Base-by-base conservation (phyloP, 257 asterid species). In the Paulownia fortunei region DNA sequence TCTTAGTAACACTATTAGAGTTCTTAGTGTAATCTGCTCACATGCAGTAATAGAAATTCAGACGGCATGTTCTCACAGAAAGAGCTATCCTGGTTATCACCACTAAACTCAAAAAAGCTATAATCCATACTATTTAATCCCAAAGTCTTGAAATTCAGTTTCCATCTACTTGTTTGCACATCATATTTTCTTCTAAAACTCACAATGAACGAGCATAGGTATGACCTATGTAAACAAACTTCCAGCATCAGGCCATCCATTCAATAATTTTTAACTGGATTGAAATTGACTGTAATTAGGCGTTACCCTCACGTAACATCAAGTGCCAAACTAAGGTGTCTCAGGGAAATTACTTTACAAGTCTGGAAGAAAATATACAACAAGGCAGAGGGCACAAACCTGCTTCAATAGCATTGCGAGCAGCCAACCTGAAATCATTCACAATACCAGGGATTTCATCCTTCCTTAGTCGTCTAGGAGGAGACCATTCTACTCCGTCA, bases 351-450 rank as follows among this genome's bases (percentile, higher is more conserved):
- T 49, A 46, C 49, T 49, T 47, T n/a, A 9, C 5, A 11, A 2
- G 34, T 37, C 15, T 56, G 7, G 32, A 39, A 59, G 58, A 26
- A 42, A 1, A 49, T 18, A 19, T 39, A n/a, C n/a, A n/a, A 60
- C n/a, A 12, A 36, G 12, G 34, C 5, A n/a, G 18, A 34, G 9
- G 37, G 41, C 6, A 47, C 21, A 5, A 32, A 63, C 49, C 69
- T 15, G 69, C 69, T 63, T 63, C 69, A 6, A 63, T 63, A 32
- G 69, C 69, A 6, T 63, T 63, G 8, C 49, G 32, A 32, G 69
- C 69, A 36, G 69, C 69, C 8, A 63, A 47, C 16, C 49, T 63
- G 69, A 63, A 63, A 63, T 63, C 69, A n/a, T 63, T 6, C 49
- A 63, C 69, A 18, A 63, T 34, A 8, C 34, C n/a, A 0, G 69